phyloP scores from a whole-genome alignment of 805 yeast genomes.

The Suhomyces faveliae region DNA sequence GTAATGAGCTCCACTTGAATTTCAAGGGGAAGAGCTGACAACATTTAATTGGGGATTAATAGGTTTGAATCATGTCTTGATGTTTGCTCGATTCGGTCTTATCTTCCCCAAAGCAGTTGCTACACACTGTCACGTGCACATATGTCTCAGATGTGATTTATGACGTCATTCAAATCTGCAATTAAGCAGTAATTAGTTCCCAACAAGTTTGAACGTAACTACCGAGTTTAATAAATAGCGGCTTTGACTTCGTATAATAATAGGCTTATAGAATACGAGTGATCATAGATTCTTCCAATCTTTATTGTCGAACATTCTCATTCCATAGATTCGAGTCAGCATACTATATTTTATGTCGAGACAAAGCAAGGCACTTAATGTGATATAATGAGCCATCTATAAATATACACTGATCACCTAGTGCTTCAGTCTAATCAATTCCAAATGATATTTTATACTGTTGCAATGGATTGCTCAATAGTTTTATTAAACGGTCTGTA shows the following conservation, averaged over 20 bases:
- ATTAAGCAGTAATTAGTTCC: background rate
- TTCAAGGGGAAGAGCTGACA: slow-evolving; percentile 40
- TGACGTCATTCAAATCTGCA: background rate
- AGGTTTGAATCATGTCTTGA: background rate
- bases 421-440: background rate
- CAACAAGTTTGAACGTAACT: background rate
- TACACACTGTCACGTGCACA: background rate
- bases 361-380: too few relatives aligned
- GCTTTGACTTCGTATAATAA: background rate
- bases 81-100: background rate
- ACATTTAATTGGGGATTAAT: slow-evolving; percentile 5
- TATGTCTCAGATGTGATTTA: background rate
- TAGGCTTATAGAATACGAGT: too few relatives aligned
- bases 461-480: too few relatives aligned
- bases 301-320: too few relatives aligned
- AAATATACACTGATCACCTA: background rate
- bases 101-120: background rate
- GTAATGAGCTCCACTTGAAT: slow-evolving; percentile 38
- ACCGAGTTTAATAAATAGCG: background rate
- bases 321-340: too few relatives aligned
- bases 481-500: background rate
- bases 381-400: background rate
- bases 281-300: too few relatives aligned
- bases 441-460: too few relatives aligned
- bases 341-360: too few relatives aligned